These are phyloP conservation scores for Adiantum capillusveneris DNA, from an alignment of 75 land plant genomes.

Conservation along the genomic window DNA sequence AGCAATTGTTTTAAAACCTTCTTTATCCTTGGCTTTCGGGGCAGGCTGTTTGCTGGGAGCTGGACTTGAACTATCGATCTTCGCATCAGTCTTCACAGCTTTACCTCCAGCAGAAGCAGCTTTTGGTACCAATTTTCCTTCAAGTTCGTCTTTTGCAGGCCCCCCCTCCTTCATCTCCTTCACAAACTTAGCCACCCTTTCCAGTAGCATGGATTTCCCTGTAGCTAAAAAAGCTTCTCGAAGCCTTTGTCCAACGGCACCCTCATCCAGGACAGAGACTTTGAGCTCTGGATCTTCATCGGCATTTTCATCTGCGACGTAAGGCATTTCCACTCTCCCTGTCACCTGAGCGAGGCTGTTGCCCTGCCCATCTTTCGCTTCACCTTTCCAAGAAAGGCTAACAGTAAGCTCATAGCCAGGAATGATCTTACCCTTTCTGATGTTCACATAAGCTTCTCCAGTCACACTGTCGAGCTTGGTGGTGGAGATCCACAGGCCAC, in stretches of 20 bases:
- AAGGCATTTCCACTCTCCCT: constrained; percentile 74
- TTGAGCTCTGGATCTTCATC: constrained; percentile 84
- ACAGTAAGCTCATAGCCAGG: constrained; percentile 87
- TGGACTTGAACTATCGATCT: neutral
- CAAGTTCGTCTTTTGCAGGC: constrained; percentile 82
- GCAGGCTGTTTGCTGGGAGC: constrained; percentile 13
- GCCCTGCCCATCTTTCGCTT: constrained; percentile 45
- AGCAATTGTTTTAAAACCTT: constrained; percentile 80
- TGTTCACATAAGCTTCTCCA: constrained; percentile 94
- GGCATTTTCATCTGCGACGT: constrained; percentile 94
- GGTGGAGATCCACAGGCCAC: constrained; percentile 51
- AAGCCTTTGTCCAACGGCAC: constrained; percentile 55
- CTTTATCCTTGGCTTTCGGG: constrained; percentile 19
- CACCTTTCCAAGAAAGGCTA: constrained; percentile 57
- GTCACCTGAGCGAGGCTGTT: constrained; percentile 26
- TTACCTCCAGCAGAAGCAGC: constrained; percentile 9
- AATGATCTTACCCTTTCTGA: constrained; percentile 93
- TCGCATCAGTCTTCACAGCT: neutral
- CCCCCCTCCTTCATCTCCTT: constrained; percentile 79
- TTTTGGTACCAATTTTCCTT: constrained; percentile 37
- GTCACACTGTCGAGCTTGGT: constrained; percentile 61
- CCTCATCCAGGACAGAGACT: constrained; percentile 60
- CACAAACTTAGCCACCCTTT: constrained; percentile 54
- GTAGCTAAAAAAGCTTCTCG: constrained; percentile 65
- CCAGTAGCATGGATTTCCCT: constrained; percentile 62